These are phyloP conservation scores for Arabidopsis arenosa DNA, from an alignment of 345 rosid genomes.

Conservation along the genomic window DNA sequence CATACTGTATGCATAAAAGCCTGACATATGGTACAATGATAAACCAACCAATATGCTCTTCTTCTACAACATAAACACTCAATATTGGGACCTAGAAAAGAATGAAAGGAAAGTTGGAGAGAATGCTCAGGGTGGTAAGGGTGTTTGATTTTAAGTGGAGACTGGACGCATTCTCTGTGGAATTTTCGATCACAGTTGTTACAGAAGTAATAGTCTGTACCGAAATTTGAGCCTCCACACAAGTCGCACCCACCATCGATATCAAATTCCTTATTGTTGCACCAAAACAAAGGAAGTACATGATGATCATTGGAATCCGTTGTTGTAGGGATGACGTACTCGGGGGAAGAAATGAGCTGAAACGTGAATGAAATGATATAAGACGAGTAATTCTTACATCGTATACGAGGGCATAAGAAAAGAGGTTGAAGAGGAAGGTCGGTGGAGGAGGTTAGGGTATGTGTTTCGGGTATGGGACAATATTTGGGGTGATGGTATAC, in stretches of 20 bases:
- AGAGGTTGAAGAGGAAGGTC: neutral
- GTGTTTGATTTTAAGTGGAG: neutral
- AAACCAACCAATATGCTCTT: neutral
- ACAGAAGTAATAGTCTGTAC: neutral
- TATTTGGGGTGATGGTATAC: neutral
- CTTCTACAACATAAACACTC: neutral
- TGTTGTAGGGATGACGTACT: neutral
- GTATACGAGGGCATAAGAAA: neutral
- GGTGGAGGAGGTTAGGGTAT: neutral
- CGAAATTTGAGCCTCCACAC: neutral
- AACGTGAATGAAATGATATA: neutral
- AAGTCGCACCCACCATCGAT: neutral
- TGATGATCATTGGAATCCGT: neutral
- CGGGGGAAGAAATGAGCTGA: neutral
- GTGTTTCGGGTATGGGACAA: neutral
- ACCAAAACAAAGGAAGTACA: neutral
- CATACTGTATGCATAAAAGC: neutral
- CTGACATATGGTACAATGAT: neutral
- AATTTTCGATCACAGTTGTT: neutral
- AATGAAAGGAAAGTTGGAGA: neutral
- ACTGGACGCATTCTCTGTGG: neutral
- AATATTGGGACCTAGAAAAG: fast-evolving
- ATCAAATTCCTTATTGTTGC: neutral
- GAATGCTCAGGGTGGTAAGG: neutral
- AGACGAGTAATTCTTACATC: neutral